A percentile compares a stretch with the other conserved stretches of the same genome.
phyloP scores from a whole-genome alignment of 2,329 filamentous ascomycete species.

The Penicillium sp. region DNA sequence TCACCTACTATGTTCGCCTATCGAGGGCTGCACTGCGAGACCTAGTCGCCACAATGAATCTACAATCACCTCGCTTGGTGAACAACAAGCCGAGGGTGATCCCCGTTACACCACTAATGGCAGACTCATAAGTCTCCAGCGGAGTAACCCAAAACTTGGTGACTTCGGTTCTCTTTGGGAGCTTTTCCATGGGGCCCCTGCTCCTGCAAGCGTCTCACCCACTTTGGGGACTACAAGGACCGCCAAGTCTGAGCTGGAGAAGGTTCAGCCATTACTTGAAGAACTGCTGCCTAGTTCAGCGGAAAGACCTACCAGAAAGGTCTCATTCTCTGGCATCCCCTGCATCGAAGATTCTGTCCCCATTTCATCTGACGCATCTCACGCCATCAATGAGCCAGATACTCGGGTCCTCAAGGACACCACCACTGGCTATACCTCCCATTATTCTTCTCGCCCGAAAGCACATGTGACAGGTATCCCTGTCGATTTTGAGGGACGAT shows the following conservation, averaged over 20 bases:
- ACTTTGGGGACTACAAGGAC: neutral
- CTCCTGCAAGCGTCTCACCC: constrained; percentile 7
- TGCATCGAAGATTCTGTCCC: neutral
- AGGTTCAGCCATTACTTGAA: neutral
- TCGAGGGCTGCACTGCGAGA: constrained; percentile 11
- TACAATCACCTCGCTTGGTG: neutral
- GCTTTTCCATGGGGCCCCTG: constrained; percentile 25
- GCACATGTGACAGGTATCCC: neutral
- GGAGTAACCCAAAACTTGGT: constrained; percentile 28
- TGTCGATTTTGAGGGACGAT: neutral
- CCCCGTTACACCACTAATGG: neutral
- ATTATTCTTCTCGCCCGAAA: neutral
- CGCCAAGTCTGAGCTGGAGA: neutral
- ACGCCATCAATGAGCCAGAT: neutral
- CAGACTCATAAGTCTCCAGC: neutral
- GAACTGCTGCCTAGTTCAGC: constrained; percentile 15
- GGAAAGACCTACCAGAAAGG: constrained; percentile 9
- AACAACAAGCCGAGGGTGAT: constrained; percentile 7
- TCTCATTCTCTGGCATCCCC: neutral
- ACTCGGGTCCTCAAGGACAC: neutral
- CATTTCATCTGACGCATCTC: constrained; percentile 6
- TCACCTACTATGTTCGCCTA: constrained; percentile 35
- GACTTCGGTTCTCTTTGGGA: constrained; percentile 40
- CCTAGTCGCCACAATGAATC: constrained; percentile 10
- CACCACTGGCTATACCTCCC: neutral